Conservation (phyloP, 169 alveolate species). For the Amoebophrya sp. region DNA sequence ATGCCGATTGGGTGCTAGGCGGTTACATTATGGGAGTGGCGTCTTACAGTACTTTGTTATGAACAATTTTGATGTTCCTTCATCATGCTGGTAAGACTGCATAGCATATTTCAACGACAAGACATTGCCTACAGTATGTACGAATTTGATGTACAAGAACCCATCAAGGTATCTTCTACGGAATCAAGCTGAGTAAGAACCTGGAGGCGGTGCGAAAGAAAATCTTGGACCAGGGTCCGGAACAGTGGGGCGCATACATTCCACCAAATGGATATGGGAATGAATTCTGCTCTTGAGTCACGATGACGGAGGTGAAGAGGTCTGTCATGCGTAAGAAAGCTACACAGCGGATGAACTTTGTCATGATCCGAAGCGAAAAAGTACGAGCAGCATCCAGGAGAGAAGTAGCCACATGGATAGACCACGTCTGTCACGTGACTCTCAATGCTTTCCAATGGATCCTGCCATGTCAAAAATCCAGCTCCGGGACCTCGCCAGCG, state of each 20-base stretch:
- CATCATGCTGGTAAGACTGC: background rate
- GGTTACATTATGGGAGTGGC: background rate
- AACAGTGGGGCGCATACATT: conserved; percentile 9
- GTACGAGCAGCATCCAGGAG: too few relatives aligned
- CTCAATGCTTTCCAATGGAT: too few relatives aligned
- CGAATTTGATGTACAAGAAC: background rate
- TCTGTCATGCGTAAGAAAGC: too few relatives aligned
- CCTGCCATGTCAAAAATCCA: background rate
- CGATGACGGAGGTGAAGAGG: too few relatives aligned
- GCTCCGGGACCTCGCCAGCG: background rate
- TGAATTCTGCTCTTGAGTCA: too few relatives aligned
- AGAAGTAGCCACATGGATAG: too few relatives aligned
- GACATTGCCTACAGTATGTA: too few relatives aligned
- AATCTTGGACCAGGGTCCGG: background rate
- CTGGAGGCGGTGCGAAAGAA: background rate
- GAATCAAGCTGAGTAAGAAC: background rate
- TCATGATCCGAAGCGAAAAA: too few relatives aligned
- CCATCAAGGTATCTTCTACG: background rate
- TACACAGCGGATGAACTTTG: too few relatives aligned
- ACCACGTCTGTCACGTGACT: too few relatives aligned
- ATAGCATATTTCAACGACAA: background rate
- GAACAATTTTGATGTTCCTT: background rate
- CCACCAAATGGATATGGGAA: conserved; percentile 3
- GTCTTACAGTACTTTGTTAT: background rate
- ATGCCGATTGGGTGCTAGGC: background rate